Conservation (phyloP, 2,329 filamentous ascomycete genomes). For the Pseudogymnoascus sp. region DNA sequence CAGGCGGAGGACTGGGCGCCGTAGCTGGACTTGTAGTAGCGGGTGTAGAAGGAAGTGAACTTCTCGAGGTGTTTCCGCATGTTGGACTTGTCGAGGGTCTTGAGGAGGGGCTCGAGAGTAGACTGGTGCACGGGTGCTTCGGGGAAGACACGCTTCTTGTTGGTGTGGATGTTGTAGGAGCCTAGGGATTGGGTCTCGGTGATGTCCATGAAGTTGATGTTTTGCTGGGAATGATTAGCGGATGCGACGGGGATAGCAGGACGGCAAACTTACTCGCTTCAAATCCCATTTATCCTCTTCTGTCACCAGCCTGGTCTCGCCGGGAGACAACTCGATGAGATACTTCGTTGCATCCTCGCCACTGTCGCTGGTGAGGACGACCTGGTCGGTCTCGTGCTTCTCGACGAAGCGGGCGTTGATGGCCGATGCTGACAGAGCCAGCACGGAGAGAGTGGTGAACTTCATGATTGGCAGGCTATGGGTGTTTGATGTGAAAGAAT, state of each 20-base stretch:
- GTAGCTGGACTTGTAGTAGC: constrained; percentile 71
- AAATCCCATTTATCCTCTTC: constrained; percentile 95
- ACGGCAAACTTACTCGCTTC: constrained; percentile 54
- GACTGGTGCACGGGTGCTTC: constrained; percentile 55
- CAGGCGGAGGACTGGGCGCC: constrained; percentile 81
- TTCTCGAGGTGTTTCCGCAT: constrained; percentile 73
- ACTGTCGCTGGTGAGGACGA: constrained; percentile 36
- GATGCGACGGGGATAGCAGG: not conserved
- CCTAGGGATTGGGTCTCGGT: constrained; percentile 65
- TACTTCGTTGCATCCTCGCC: constrained; percentile 44
- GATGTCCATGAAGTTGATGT: constrained; percentile 89
- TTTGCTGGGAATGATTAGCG: constrained; percentile 48
- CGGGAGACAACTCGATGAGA: constrained; percentile 77
- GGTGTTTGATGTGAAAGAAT: not conserved
- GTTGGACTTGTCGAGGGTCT: constrained; percentile 62
- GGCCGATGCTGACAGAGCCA: constrained; percentile 46
- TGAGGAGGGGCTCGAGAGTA: constrained; percentile 58
- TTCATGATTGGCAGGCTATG: constrained; percentile 36
- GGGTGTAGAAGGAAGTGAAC: constrained; percentile 70
- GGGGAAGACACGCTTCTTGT: constrained; percentile 53
- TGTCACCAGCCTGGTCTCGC: constrained; percentile 76
- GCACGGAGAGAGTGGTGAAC: constrained; percentile 38
- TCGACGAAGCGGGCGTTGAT: constrained; percentile 50
- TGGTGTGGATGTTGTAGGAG: constrained; percentile 30
- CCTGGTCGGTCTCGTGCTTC: constrained; percentile 40